phyloP scores from a whole-genome alignment of 2,329 filamentous ascomycete species.

The Cyphellophora attinorum region DNA sequence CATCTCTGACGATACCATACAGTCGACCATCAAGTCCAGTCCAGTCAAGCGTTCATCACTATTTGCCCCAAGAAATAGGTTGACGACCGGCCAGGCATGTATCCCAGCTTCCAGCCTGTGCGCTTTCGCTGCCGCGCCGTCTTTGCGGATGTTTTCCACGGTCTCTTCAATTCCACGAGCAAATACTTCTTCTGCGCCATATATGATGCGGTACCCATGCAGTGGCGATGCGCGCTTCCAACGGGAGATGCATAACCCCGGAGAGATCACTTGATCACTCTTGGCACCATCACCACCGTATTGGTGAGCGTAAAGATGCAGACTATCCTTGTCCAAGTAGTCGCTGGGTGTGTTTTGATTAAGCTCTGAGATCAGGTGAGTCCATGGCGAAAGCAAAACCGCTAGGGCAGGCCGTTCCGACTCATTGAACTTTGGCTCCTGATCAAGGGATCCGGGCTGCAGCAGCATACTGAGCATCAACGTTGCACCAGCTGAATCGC shows the following conservation, averaged over 20 bases:
- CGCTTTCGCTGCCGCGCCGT: constrained; percentile 45
- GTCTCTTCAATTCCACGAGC: constrained; percentile 58
- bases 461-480: constrained; percentile 65
- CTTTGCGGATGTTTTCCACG: constrained; percentile 45
- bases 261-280: constrained; percentile 50
- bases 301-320: constrained; percentile 61
- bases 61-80: constrained; percentile 44
- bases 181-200: constrained; percentile 70
- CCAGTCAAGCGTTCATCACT: constrained; percentile 38
- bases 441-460: constrained; percentile 40
- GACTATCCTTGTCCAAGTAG: constrained; percentile 57
- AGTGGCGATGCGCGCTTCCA: constrained; percentile 60
- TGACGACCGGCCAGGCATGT: constrained; percentile 74
- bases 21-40: constrained; percentile 23
- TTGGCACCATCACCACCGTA: constrained; percentile 50
- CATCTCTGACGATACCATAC: constrained; percentile 13
- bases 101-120: constrained; percentile 57
- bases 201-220: constrained; percentile 60
- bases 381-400: constrained; percentile 72
- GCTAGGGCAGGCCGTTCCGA: constrained; percentile 47
- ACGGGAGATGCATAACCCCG: constrained; percentile 55
- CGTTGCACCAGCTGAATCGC: constrained; percentile 72
- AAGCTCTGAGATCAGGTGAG: constrained; percentile 57
- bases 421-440: constrained; percentile 19
- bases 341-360: constrained; percentile 64